Conservation (phyloP, 352 stramenopile genomes). For the Phytophthora hybrid region DNA sequence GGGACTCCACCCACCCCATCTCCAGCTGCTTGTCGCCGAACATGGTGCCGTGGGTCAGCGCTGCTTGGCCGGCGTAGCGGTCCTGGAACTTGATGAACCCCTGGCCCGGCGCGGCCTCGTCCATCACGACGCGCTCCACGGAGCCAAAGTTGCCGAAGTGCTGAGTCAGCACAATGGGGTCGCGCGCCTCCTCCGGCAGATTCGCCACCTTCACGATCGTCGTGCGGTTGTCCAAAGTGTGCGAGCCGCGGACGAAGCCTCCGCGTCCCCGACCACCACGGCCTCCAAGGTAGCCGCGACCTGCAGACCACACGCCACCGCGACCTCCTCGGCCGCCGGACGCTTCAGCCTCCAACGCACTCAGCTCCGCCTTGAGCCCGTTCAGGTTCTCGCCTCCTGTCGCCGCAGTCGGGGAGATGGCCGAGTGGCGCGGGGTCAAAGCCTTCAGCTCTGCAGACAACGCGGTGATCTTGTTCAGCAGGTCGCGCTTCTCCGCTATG, state of each 20-base stretch:
- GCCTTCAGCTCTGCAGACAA: conserved; percentile 77
- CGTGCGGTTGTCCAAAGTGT: conserved; percentile 87
- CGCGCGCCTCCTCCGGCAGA: conserved; percentile 76
- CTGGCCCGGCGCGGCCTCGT: conserved; percentile 45
- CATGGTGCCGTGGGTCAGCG: conserved; percentile 63
- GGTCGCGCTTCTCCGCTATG: conserved; percentile 72
- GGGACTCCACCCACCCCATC: conserved; percentile 70
- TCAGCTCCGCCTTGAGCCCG: conserved; percentile 74
- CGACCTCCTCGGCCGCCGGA: conserved; percentile 47
- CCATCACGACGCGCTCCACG: conserved; percentile 80
- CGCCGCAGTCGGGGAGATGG: conserved; percentile 29
- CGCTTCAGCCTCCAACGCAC: conserved; percentile 66
- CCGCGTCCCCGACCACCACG: conserved; percentile 59
- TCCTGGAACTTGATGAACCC: conserved; percentile 90
- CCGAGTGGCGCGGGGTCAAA: conserved; percentile 49
- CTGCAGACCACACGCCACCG: conserved; percentile 48
- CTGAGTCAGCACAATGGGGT: conserved; percentile 81
- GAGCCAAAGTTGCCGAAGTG: conserved; percentile 90
- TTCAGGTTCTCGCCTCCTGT: conserved; percentile 44
- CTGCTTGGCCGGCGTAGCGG: conserved; percentile 76
- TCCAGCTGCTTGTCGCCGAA: conserved; percentile 69
- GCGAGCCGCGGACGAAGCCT: conserved; percentile 54
- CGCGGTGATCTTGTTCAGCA: conserved; percentile 87
- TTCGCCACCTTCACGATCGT: conserved; percentile 86
- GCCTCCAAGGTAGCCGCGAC: conserved; percentile 60